Conservation (phyloP, 73 alveolate genomes). For the Paramecium primaurelia region DNA sequence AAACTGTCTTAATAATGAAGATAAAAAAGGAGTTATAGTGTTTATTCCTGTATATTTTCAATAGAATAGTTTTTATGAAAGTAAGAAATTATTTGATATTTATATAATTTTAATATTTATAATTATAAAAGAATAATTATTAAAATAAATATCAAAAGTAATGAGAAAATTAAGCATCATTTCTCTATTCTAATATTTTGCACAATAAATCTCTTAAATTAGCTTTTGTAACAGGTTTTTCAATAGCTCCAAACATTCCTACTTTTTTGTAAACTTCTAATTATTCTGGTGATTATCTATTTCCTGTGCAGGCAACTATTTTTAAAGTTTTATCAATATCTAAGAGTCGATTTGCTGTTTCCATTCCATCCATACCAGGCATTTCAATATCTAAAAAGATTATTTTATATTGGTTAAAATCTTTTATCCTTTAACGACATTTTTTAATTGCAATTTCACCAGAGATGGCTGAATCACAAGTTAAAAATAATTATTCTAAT, state of each 20-base stretch:
- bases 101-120: too few species aligned
- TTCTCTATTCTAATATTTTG: not conserved
- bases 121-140: not conserved
- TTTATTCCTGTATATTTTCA: too few species aligned
- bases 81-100: too few species aligned
- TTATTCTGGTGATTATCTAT: not conserved
- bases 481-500: not conserved
- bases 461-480: conserved; percentile 32
- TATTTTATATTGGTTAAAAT: not conserved
- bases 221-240: not conserved
- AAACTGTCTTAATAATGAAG: too few species aligned
- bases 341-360: not conserved
- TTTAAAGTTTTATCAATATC: not conserved
- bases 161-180: conserved; percentile 3
- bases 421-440: not conserved
- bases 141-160: not conserved
- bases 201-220: not conserved
- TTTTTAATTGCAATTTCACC: not conserved
- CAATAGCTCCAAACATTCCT: conserved; percentile 10
- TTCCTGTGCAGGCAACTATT: not conserved
- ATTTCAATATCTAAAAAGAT: conserved; percentile 30
- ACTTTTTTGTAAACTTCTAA: not conserved
- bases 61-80: too few species aligned
- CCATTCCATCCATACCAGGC: conserved; percentile 47
- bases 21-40: too few species aligned